phyloP scores from a whole-genome alignment of 768 basidiomycete species.

The Cantharellus cinnabarinus region DNA sequence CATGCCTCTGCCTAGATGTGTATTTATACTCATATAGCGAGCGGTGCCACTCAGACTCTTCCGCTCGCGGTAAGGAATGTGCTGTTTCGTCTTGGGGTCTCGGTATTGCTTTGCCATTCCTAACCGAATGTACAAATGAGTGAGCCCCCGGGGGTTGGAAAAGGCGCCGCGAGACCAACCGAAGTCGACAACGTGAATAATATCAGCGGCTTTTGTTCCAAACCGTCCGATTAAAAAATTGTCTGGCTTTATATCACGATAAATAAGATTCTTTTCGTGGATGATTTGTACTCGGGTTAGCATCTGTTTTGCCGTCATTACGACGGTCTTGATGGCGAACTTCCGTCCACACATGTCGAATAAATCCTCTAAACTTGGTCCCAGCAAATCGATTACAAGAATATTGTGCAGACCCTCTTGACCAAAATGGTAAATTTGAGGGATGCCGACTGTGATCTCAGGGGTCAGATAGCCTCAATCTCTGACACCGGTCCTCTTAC shows the following conservation, averaged over 20 bases:
- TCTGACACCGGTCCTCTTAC: conserved; percentile 29
- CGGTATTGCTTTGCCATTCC: conserved; percentile 99
- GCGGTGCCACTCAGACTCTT: conserved; percentile 94
- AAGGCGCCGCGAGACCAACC: background rate
- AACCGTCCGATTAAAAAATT: conserved; percentile 96
- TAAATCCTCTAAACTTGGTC: conserved; percentile 89
- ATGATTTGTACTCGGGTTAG: conserved; percentile 91
- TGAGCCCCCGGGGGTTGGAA: conserved; percentile 4
- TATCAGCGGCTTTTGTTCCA: conserved; percentile 74
- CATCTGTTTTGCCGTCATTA: conserved; percentile 95
- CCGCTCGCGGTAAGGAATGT: conserved; percentile 98
- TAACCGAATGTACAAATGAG: conserved; percentile 26
- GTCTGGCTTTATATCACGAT: conserved; percentile 95
- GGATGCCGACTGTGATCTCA: conserved; percentile 62
- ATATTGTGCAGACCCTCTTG: conserved; percentile 97
- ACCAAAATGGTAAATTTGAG: conserved; percentile 98
- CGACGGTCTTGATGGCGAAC: conserved; percentile 94
- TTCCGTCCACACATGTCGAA: conserved; percentile 99
- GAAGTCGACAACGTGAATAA: conserved; percentile 27
- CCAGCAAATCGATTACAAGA: conserved; percentile 92
- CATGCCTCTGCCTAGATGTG: conserved; percentile 87
- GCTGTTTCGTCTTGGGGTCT: conserved; percentile 91
- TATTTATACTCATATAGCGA: conserved; percentile 99
- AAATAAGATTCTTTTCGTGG: conserved; percentile 96
- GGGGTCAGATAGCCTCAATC: background rate